Conservation (phyloP, 306 rosid species). For the Sechiopsis laciniata region DNA sequence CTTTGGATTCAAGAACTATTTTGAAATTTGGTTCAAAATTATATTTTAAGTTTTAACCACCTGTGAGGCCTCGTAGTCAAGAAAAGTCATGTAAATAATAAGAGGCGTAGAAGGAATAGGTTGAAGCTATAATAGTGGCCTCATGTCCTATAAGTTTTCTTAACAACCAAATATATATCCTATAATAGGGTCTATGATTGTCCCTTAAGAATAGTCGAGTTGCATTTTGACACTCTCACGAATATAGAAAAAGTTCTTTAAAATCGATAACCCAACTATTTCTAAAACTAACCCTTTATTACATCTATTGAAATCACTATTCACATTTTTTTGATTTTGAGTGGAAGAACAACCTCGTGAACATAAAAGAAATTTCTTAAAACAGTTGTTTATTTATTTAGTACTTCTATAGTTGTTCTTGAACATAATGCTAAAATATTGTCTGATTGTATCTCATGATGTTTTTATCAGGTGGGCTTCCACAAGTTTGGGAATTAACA, state of each 20-base stretch:
- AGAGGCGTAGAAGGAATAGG: no score
- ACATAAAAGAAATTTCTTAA: background rate
- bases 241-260: background rate
- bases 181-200: no score
- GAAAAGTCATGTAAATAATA: no score
- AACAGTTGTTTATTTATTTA: background rate
- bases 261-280: background rate
- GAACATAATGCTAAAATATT: background rate
- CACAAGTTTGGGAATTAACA: slow-evolving; percentile 60
- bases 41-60: background rate
- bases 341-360: background rate
- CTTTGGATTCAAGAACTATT: background rate
- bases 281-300: background rate
- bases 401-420: background rate
- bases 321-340: background rate
- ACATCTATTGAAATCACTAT: background rate
- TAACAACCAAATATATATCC: no score
- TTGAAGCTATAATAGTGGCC: no score
- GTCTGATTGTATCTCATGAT: background rate
- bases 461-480: slow-evolving; percentile 42
- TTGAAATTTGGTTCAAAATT: background rate
- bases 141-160: no score
- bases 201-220: no score
- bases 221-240: no score
- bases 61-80: no score